Percentiles rank a stretch among this genome's conserved stretches.
Evolutionary conservation across 345 rosid genomes (phyloP).

Genomic region (Citrus sinensis): DVS_A1.0 CM039163.1:47897501-47898000

Average conservation of each 20-base stretch:
- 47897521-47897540: neutral
- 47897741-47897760: neutral
- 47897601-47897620: neutral
- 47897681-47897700: neutral
- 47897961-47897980: neutral
- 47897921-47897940: neutral
- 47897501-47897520: neutral
- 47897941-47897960: neutral
- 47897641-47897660: neutral
- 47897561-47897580: neutral
- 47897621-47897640: neutral
- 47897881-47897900: too few relatives aligned
- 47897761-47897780: too few relatives aligned
- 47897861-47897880: too few relatives aligned
- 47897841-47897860: too few relatives aligned
- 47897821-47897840: neutral
- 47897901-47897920: too few relatives aligned
- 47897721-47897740: neutral
- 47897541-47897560: conserved; percentile 2
- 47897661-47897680: neutral
- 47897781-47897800: too few relatives aligned
- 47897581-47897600: conserved; percentile 8
- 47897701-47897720: too few relatives aligned
- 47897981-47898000: neutral
- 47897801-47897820: neutral